A percentile compares a stretch with the other conserved stretches of the same genome.
These are phyloP conservation scores for Aspergillus ostianus DNA, from an alignment of 495 filamentous ascomycete genomes.

Conservation along the genomic window DNA sequence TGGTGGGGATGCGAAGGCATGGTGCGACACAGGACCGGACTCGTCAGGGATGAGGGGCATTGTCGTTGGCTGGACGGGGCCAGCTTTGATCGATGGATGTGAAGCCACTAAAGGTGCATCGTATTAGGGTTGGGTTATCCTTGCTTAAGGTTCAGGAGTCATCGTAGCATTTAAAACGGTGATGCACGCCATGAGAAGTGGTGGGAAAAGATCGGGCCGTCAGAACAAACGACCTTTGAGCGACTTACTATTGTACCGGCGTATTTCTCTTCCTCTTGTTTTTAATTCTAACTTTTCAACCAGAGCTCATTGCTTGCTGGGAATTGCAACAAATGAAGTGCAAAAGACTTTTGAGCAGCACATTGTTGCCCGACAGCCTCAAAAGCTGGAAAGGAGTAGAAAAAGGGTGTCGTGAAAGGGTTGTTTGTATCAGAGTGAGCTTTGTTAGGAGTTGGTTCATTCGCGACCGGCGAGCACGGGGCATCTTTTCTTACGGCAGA, in stretches of 20 bases:
- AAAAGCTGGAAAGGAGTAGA: constrained; percentile 5
- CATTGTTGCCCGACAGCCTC: constrained; percentile 23
- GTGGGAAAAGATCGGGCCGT: constrained; percentile 1
- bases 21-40: constrained; percentile 40
- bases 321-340: constrained; percentile 15
- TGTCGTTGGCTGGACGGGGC: constrained; percentile 39
- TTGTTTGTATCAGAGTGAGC: constrained; percentile 4
- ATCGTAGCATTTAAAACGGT: not conserved
- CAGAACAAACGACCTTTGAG: not conserved
- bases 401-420: not conserved
- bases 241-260: not conserved
- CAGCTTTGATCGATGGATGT: constrained; percentile 41
- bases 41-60: constrained; percentile 49
- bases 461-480: constrained; percentile 6
- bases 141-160: not conserved
- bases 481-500: not conserved
- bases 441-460: constrained; percentile 1
- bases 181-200: constrained; percentile 11
- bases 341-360: constrained; percentile 15
- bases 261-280: constrained; percentile 1
- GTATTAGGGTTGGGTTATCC: constrained; percentile 9
- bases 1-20: constrained; percentile 38
- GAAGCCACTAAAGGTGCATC: constrained; percentile 35
- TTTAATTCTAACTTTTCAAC: constrained; percentile 11
- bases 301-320: constrained; percentile 21